These are phyloP conservation scores for Trichoderma gamsii DNA, from an alignment of 495 filamentous ascomycete genomes.

Conservation along the genomic window DNA sequence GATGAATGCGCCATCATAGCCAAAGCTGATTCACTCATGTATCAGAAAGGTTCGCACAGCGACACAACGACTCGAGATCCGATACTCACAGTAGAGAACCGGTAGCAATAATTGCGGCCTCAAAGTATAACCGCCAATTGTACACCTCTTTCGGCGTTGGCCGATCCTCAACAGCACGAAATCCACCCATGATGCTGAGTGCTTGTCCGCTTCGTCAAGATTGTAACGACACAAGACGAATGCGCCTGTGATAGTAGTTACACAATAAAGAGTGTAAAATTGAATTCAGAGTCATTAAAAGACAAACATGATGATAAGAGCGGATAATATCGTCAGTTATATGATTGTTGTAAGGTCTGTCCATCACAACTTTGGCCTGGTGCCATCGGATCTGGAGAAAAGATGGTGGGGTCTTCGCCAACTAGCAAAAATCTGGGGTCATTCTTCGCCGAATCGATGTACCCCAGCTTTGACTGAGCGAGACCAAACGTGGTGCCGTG, in stretches of 20 bases:
- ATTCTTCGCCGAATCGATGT: neutral
- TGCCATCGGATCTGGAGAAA: constrained; percentile 11
- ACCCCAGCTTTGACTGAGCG: neutral
- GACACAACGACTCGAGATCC: no score
- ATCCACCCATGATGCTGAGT: constrained; percentile 16
- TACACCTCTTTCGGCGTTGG: constrained; percentile 32
- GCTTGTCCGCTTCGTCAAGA: neutral
- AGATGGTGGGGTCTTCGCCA: constrained; percentile 11
- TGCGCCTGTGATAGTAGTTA: neutral
- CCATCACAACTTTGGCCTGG: neutral
- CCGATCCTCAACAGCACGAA: constrained; percentile 30
- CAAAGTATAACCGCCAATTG: constrained; percentile 26
- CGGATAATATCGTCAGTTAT: neutral
- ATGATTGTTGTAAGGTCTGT: neutral
- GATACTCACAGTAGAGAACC: constrained; percentile 19
- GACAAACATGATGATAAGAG: neutral
- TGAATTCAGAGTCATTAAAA: neutral
- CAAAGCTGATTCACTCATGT: constrained; percentile 16
- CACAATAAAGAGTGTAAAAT: neutral
- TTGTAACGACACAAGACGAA: neutral
- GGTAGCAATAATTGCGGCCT: constrained; percentile 24
- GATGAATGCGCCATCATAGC: constrained; percentile 29
- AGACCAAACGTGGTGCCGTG: neutral
- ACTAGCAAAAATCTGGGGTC: neutral
- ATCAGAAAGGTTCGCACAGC: neutral